Conservation (phyloP, 805 yeast genomes). For the Zygoascus biomembranicola region DNA sequence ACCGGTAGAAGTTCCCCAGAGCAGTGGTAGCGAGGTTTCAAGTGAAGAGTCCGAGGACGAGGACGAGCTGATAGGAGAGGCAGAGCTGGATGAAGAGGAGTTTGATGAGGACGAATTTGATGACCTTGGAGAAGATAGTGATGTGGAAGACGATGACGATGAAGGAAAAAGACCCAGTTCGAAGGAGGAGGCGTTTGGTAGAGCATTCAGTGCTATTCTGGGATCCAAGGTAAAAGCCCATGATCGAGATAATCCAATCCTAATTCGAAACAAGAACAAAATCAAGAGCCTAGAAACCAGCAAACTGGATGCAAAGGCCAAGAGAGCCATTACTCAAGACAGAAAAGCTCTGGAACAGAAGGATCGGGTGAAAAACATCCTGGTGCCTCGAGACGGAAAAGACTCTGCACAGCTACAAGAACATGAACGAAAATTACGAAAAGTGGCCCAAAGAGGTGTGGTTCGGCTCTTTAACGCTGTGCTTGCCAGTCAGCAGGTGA, state of each 20-base stretch:
- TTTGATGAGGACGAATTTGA: background rate
- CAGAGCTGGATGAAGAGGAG: constrained; percentile 4
- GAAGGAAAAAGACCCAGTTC: constrained; percentile 11
- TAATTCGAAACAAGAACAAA: constrained; percentile 70
- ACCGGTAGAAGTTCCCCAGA: background rate
- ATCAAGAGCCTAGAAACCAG: constrained; percentile 70
- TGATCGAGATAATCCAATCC: constrained; percentile 80
- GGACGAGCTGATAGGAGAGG: constrained; percentile 17
- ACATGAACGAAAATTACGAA: constrained; percentile 59
- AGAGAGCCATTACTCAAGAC: constrained; percentile 58
- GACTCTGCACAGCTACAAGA: constrained; percentile 49
- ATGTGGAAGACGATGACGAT: constrained; percentile 18
- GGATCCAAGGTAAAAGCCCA: constrained; percentile 84
- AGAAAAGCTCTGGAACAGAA: constrained; percentile 59
- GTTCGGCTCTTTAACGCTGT: constrained; percentile 79
- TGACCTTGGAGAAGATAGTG: constrained; percentile 16
- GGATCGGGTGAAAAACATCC: constrained; percentile 56
- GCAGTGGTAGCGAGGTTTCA: background rate
- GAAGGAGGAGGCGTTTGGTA: constrained; percentile 57
- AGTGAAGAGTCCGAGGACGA: constrained; percentile 15
- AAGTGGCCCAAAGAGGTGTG: constrained; percentile 83
- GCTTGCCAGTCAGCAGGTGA: constrained; percentile 63
- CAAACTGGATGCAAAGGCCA: constrained; percentile 78
- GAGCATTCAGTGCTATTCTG: constrained; percentile 75
- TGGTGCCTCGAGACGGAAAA: constrained; percentile 47